Evolutionary conservation across 768 basidiomycete genomes (phyloP).

Genomic region (Amanita jacksonii): DNA sequence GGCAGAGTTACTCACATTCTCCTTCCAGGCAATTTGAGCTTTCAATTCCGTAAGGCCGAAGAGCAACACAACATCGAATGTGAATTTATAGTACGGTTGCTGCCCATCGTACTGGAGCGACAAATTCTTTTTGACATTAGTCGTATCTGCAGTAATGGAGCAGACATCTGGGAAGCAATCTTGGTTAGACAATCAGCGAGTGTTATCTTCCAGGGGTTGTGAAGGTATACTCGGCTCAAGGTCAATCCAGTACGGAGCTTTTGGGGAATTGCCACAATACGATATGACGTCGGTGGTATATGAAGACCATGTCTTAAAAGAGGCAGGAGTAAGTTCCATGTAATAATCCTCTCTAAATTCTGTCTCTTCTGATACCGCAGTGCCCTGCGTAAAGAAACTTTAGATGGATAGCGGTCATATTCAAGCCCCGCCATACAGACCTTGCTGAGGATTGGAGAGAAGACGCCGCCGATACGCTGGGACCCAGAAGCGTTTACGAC

Average conservation of each 20-base stretch:
- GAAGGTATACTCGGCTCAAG: constrained; percentile 13
- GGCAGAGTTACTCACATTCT: constrained; percentile 20
- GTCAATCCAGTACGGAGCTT: constrained; percentile 15
- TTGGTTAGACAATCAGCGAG: too few species aligned
- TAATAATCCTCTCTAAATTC: constrained; percentile 14
- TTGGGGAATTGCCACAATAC: constrained; percentile 12
- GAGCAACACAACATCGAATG: constrained; percentile 30
- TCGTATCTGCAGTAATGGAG: constrained; percentile 15
- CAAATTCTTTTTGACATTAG: constrained; percentile 8
- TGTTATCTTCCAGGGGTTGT: too few species aligned
- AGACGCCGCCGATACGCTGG: constrained; percentile 4
- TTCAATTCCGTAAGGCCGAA: constrained; percentile 39
- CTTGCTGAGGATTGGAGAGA: constrained; percentile 11
- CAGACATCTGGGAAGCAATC: constrained; percentile 15
- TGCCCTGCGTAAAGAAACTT: constrained; percentile 10
- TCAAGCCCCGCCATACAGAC: neutral
- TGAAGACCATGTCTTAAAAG: constrained; percentile 9
- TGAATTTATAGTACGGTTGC: constrained; percentile 14
- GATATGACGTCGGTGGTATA: constrained; percentile 10
- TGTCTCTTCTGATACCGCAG: constrained; percentile 16
- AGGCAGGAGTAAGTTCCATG: constrained; percentile 4
- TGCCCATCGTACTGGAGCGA: neutral
- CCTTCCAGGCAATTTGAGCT: constrained; percentile 35
- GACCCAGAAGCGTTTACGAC: constrained; percentile 4
- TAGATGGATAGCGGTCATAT: neutral